Percentiles rank a stretch among this genome's conserved stretches.
These are phyloP conservation scores for Wickerhamiella lipophila DNA, from an alignment of 805 yeast species.

Conservation along the genomic window DNA sequence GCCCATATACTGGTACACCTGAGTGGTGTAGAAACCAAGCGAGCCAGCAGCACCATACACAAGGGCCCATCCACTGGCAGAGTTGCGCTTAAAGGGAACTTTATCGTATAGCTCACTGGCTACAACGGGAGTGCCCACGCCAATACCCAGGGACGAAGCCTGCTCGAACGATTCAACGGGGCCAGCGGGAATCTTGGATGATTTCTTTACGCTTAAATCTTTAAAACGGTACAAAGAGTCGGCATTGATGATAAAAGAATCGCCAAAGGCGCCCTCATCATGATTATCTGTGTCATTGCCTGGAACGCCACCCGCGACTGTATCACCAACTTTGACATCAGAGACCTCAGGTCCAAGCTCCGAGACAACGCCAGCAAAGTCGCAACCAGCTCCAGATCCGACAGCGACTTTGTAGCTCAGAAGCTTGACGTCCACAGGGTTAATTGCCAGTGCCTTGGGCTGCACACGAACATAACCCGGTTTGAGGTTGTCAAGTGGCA, in stretches of 20 bases:
- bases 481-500: background rate
- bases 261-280: conserved; percentile 46
- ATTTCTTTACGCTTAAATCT: conserved; percentile 20
- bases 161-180: conserved; percentile 42
- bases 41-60: conserved; percentile 44
- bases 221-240: conserved; percentile 25
- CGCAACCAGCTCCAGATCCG: conserved; percentile 47
- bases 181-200: conserved; percentile 30
- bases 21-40: conserved; percentile 46
- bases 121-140: conserved; percentile 38
- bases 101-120: conserved; percentile 27
- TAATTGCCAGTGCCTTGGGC: conserved; percentile 43
- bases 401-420: conserved; percentile 32
- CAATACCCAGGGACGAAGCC: conserved; percentile 48
- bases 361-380: conserved; percentile 45
- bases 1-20: conserved; percentile 42
- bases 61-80: conserved; percentile 18
- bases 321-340: conserved; percentile 23
- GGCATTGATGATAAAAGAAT: conserved; percentile 36
- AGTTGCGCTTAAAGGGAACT: conserved; percentile 26
- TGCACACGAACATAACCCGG: conserved; percentile 34
- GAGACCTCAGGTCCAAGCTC: conserved; percentile 38
- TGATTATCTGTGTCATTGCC: conserved; percentile 33
- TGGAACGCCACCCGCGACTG: conserved; percentile 44
- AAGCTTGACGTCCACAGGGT: conserved; percentile 65